These are phyloP conservation scores for Magnaporthiopsis poae DNA, from an alignment of 2,329 filamentous ascomycete genomes.

Conservation along the genomic window DNA sequence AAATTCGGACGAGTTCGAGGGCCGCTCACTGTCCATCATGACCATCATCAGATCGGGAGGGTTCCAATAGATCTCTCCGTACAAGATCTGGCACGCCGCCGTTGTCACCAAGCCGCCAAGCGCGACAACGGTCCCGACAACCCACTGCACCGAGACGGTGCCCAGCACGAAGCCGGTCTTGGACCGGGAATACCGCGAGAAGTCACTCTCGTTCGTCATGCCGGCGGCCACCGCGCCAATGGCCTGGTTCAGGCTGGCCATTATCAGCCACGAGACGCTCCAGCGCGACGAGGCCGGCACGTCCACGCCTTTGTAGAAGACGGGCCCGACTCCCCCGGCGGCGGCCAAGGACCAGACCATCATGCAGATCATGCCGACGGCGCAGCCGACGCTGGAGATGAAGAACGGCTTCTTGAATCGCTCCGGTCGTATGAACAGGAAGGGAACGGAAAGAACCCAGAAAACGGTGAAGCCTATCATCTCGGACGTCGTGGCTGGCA, in stretches of 20 bases:
- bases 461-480: slow-evolving; percentile 42
- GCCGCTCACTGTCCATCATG: slow-evolving; percentile 27
- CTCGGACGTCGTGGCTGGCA: slow-evolving; percentile 31
- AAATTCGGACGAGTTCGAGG: too few relatives aligned
- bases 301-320: slow-evolving; percentile 28
- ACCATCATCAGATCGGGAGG: slow-evolving; percentile 33
- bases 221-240: slow-evolving; percentile 30
- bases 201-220: slow-evolving; percentile 33
- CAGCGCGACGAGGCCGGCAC: slow-evolving; percentile 26
- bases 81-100: slow-evolving; percentile 32
- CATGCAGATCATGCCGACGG: slow-evolving; percentile 35
- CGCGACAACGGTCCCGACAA: slow-evolving; percentile 30
- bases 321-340: slow-evolving; percentile 33
- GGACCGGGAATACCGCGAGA: slow-evolving; percentile 29
- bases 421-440: slow-evolving; percentile 39
- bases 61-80: slow-evolving; percentile 37
- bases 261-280: slow-evolving; percentile 34
- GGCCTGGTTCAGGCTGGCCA: slow-evolving; percentile 33
- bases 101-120: slow-evolving; percentile 33
- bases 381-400: slow-evolving; percentile 32
- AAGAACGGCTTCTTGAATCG: slow-evolving; percentile 39
- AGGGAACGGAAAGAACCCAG: slow-evolving; percentile 38
- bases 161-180: slow-evolving; percentile 26
- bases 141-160: slow-evolving; percentile 27
- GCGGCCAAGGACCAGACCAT: slow-evolving; percentile 36